Evolutionary conservation across 164 flowering plant species (phyloP).

Genomic region (Vitis vinifera): DNA sequence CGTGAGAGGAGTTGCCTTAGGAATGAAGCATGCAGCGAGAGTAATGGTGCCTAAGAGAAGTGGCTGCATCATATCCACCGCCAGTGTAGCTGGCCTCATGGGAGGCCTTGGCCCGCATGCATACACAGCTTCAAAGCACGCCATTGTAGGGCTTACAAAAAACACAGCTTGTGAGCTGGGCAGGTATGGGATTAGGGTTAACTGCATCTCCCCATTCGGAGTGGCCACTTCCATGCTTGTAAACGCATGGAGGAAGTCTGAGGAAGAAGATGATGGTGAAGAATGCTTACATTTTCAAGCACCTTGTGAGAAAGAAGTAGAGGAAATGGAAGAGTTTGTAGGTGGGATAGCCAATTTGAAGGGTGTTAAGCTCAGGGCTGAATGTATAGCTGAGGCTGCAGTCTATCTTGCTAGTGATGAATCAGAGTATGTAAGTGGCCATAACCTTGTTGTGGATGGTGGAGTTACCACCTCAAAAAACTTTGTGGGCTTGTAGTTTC

Average conservation of each 20-base stretch:
- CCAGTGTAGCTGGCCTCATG: constrained; percentile 77
- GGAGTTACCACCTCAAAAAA: constrained; percentile 71
- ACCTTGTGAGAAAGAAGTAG: constrained; percentile 50
- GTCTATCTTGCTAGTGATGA: constrained; percentile 78
- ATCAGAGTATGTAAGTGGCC: constrained; percentile 76
- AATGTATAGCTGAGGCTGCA: constrained; percentile 77
- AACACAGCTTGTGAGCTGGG: constrained; percentile 83
- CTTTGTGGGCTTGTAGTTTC: constrained; percentile 45
- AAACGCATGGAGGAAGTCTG: constrained; percentile 56
- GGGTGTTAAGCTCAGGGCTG: constrained; percentile 48
- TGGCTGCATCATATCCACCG: constrained; percentile 73
- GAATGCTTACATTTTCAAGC: constrained; percentile 21
- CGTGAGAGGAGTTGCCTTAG: constrained; percentile 66
- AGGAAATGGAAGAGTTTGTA: constrained; percentile 76
- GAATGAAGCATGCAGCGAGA: constrained; percentile 82
- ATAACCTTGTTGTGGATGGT: constrained; percentile 81
- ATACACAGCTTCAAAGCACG: constrained; percentile 84
- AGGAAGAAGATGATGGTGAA: constrained; percentile 27
- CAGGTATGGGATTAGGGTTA: constrained; percentile 69
- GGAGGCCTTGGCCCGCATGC: constrained; percentile 89
- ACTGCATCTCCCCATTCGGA: constrained; percentile 89
- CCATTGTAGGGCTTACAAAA: constrained; percentile 79
- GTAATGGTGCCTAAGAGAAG: constrained; percentile 55
- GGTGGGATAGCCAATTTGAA: constrained; percentile 53
- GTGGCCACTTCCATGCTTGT: constrained; percentile 80